Conservation (phyloP, 176 grass and related monocot genomes). For the Eleusine coracana region DNA sequence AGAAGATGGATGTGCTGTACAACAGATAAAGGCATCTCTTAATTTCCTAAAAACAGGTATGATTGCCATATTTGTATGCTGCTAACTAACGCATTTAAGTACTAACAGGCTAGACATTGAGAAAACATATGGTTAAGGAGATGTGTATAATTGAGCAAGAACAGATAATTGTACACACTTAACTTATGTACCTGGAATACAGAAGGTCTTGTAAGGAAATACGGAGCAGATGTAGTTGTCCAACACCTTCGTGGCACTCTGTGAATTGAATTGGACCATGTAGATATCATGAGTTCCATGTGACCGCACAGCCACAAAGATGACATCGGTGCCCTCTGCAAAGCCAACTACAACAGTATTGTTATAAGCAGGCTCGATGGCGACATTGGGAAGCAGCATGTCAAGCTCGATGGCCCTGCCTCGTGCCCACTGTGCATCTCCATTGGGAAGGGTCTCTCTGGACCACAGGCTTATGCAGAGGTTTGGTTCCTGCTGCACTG, state of each 20-base stretch:
- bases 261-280: neutral
- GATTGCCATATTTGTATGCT: no score
- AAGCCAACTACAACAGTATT: neutral
- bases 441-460: neutral
- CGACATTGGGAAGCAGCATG: neutral
- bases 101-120: no score
- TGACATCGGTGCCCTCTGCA: neutral
- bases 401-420: slow-evolving; percentile 6
- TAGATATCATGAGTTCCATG: neutral
- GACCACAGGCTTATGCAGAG: neutral
- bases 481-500: neutral
- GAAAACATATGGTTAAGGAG: neutral
- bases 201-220: slow-evolving; percentile 9
- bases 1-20: no score
- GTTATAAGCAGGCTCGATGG: neutral
- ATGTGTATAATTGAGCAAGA: neutral
- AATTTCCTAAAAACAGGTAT: no score
- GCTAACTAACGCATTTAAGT: no score
- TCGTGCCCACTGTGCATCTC: neutral
- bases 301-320: neutral
- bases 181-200: slow-evolving; percentile 1
- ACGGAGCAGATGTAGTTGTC: neutral
- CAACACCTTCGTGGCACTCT: neutral
- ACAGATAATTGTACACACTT: neutral
- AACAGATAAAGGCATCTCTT: no score